phyloP scores from a whole-genome alignment of 1,139 yeast genomes.

The Pneumocystis canis region DNA sequence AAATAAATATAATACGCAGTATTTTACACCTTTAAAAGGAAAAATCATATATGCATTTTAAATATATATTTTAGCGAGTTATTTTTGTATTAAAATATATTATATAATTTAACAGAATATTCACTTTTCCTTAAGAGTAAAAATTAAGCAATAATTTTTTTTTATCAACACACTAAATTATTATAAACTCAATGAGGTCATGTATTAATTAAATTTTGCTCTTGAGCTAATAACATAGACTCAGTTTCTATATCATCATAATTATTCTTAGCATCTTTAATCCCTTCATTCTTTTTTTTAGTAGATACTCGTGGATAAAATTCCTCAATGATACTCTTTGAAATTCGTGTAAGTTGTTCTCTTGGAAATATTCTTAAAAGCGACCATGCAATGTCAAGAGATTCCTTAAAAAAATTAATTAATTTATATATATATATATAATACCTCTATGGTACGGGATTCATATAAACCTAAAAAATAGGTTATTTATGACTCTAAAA shows the following conservation, averaged over 20 bases:
- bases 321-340: slow-evolving; percentile 89
- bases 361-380: slow-evolving; percentile 95
- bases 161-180: background rate
- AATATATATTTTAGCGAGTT: too few relatives aligned
- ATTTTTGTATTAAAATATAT: too few relatives aligned
- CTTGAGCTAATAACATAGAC: background rate
- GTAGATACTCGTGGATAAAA: slow-evolving; percentile 36
- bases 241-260: background rate
- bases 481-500: background rate
- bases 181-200: background rate
- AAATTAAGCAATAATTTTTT: background rate
- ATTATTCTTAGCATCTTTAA: background rate
- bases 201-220: background rate
- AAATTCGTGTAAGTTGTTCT: slow-evolving; percentile 94
- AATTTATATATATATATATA: slow-evolving; percentile 26
- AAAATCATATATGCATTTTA: too few relatives aligned
- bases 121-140: too few relatives aligned
- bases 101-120: too few relatives aligned
- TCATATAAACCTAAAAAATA: slow-evolving; percentile 9
- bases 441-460: slow-evolving; percentile 8
- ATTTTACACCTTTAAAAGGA: too few relatives aligned
- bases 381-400: slow-evolving; percentile 96
- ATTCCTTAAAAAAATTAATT: slow-evolving; percentile 45
- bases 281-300: background rate
- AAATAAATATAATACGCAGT: too few relatives aligned